phyloP scores from a whole-genome alignment of 83 land plant species.

The Thuja plicata region DNA sequence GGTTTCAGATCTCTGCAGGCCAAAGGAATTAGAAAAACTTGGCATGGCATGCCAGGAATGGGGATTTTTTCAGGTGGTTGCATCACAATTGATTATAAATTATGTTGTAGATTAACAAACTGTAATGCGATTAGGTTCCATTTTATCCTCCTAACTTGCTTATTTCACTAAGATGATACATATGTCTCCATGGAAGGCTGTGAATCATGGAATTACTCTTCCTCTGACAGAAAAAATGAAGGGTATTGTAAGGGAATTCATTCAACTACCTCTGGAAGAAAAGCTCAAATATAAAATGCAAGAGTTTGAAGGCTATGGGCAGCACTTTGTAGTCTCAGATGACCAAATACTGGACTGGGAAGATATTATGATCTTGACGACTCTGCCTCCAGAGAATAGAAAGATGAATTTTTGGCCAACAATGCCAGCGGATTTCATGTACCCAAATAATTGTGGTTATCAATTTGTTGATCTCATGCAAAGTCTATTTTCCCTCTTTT shows the following conservation, averaged over 20 bases:
- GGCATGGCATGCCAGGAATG: too few relatives aligned
- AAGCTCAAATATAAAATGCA: constrained; percentile 18
- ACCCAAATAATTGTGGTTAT: not conserved
- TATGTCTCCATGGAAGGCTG: constrained; percentile 27
- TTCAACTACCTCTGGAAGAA: constrained; percentile 41
- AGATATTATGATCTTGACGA: constrained; percentile 21
- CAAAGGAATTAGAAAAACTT: too few relatives aligned
- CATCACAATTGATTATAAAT: too few relatives aligned
- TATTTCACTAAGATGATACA: not conserved
- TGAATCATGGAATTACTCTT: constrained; percentile 41
- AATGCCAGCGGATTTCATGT: constrained; percentile 25
- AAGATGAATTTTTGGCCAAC: constrained; percentile 28
- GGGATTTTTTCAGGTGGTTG: too few relatives aligned
- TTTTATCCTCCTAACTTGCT: too few relatives aligned
- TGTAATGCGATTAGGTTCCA: too few relatives aligned
- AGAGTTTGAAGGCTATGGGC: constrained; percentile 41
- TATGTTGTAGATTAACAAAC: too few relatives aligned
- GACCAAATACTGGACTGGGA: constrained; percentile 37
- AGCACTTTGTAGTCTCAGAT: constrained; percentile 37
- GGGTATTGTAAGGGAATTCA: constrained; percentile 23
- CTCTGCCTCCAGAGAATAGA: constrained; percentile 19
- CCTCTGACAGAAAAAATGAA: constrained; percentile 22
- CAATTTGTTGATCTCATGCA: too few relatives aligned
- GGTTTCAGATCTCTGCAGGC: too few relatives aligned
- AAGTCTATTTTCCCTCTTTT: too few relatives aligned